Evolutionary conservation across 2,329 filamentous ascomycete species (phyloP).

Genomic region (Fusarium hainanense): DNA sequence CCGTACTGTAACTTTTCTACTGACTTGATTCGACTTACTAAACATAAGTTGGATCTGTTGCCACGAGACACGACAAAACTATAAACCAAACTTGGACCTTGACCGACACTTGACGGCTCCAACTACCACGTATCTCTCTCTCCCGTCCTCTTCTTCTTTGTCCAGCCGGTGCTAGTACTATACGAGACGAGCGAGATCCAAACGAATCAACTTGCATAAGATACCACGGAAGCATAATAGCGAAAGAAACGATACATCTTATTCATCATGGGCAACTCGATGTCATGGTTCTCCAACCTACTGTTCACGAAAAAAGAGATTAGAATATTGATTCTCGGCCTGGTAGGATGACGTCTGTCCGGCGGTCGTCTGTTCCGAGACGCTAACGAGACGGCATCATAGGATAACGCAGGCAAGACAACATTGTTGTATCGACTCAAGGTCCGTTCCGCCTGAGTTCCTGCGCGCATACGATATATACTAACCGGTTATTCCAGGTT

Average conservation of each 20-base stretch:
- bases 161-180: constrained; percentile 11
- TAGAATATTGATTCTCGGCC: constrained; percentile 90
- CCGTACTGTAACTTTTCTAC: constrained; percentile 5
- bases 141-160: constrained; percentile 5
- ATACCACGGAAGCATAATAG: constrained; percentile 22
- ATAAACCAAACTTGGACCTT: constrained; percentile 15
- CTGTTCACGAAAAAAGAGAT: constrained; percentile 98
- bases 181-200: constrained; percentile 11
- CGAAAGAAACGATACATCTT: constrained; percentile 19
- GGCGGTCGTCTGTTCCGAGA: constrained; percentile 25
- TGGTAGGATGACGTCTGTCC: constrained; percentile 67
- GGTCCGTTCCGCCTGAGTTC: constrained; percentile 59
- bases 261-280: constrained; percentile 69
- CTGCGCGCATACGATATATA: not conserved
- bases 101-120: constrained; percentile 6
- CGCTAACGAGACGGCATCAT: constrained; percentile 26
- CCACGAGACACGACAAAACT: constrained; percentile 41
- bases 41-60: constrained; percentile 31
- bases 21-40: constrained; percentile 28
- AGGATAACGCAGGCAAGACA: constrained; percentile 99
- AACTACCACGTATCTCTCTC: not conserved
- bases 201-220: constrained; percentile 6
- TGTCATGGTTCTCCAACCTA: constrained; percentile 77
- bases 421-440: constrained; percentile 96
- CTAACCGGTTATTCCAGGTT: constrained; percentile 70